A percentile compares a stretch with the other conserved stretches of the same genome.
Conservation (phyloP, 805 yeast genomes). For the Monosporozyma aerobia region DNA sequence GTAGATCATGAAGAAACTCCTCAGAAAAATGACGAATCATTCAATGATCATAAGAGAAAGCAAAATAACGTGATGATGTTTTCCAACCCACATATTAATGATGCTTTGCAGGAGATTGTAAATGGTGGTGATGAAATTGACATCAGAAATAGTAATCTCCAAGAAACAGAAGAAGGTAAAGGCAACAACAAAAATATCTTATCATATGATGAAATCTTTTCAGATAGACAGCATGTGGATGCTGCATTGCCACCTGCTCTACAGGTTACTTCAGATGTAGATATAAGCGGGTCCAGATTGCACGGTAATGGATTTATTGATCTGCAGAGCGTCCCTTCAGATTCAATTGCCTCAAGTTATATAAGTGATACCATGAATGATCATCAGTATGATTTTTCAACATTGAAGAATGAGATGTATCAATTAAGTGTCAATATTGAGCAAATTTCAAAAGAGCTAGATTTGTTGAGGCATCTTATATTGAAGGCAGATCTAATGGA, state of each 20-base stretch:
- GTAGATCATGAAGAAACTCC: slow-evolving; percentile 11
- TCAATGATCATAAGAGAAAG: slow-evolving; percentile 9
- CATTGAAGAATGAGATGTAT: slow-evolving; percentile 54
- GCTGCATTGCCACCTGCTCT: no score
- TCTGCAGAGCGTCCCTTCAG: neutral
- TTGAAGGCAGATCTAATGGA: slow-evolving; percentile 80
- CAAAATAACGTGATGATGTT: slow-evolving; percentile 9
- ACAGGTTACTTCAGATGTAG: neutral
- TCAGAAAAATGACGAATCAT: neutral
- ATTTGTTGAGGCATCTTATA: slow-evolving; percentile 56
- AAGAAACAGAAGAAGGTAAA: slow-evolving; percentile 10
- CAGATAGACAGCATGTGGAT: neutral
- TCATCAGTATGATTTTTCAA: slow-evolving; percentile 7
- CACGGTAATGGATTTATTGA: neutral
- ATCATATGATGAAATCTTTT: neutral
- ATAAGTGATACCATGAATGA: neutral
- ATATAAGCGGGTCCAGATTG: neutral
- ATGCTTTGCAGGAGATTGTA: slow-evolving; percentile 26
- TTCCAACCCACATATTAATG: slow-evolving; percentile 27
- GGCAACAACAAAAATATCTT: neutral
- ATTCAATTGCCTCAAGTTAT: neutral
- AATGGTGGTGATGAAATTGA: slow-evolving; percentile 7
- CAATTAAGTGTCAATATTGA: slow-evolving; percentile 50
- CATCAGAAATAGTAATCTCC: neutral
- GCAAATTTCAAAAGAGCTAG: slow-evolving; percentile 49